Evolutionary conservation across 164 flowering plant species (phyloP).

Genomic region (Akebia trifoliata): DNA sequence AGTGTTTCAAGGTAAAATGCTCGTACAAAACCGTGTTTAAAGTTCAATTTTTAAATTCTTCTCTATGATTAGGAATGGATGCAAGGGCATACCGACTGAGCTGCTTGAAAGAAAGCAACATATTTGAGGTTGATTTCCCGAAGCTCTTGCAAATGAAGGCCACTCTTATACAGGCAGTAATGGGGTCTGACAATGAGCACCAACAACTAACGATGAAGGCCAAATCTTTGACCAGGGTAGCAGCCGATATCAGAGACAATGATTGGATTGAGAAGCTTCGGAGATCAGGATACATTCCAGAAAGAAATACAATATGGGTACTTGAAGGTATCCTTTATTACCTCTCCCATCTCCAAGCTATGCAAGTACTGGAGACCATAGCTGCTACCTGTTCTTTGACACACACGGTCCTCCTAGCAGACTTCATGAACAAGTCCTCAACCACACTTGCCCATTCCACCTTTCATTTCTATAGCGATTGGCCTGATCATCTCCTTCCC

Average conservation of each 20-base stretch:
- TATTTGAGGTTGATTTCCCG: conserved; percentile 76
- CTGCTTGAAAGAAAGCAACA: conserved; percentile 61
- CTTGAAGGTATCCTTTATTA: conserved; percentile 84
- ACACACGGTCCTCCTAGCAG: conserved; percentile 72
- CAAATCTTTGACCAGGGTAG: conserved; percentile 68
- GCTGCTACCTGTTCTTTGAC: conserved; percentile 52
- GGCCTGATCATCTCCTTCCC: conserved; percentile 87
- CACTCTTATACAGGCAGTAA: conserved; percentile 58
- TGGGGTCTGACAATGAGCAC: conserved; percentile 31
- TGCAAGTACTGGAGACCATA: conserved; percentile 61
- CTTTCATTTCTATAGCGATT: conserved; percentile 80
- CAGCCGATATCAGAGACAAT: conserved; percentile 60
- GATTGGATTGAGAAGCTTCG: conserved; percentile 80
- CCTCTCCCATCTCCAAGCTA: conserved; percentile 58
- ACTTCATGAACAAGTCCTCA: conserved; percentile 83
- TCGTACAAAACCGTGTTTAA: too few relatives aligned
- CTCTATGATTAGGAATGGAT: conserved; percentile 98
- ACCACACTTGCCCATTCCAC: conserved; percentile 50
- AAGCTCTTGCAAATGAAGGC: conserved; percentile 67
- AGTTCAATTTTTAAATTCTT: too few relatives aligned
- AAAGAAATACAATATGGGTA: conserved; percentile 75
- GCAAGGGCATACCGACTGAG: conserved; percentile 71
- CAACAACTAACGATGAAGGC: conserved; percentile 44
- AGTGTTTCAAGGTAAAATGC: too few relatives aligned
- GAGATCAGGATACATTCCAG: conserved; percentile 58